Evolutionary conservation across 208 protist genomes (phyloP).

Genomic region (Leishmania arabica): DNA sequence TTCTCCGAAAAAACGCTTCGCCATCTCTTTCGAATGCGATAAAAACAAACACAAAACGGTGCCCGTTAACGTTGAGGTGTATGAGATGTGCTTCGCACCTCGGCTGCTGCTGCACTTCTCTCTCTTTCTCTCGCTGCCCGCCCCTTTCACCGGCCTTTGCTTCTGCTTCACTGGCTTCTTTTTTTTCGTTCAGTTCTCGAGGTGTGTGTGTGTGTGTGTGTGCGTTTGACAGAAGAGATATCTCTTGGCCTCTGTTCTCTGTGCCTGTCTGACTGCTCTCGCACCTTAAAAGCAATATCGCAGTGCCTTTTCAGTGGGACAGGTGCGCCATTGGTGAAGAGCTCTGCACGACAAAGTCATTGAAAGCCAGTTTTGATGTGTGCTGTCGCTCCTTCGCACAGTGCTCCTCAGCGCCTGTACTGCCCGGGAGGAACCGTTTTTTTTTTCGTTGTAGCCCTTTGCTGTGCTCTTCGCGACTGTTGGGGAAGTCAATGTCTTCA

Average conservation of each 20-base stretch:
- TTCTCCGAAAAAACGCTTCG: neutral
- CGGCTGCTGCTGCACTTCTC: neutral
- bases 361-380: neutral
- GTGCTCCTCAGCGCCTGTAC: neutral
- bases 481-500: slow-evolving; percentile 16
- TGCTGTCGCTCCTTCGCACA: neutral
- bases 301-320: neutral
- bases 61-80: neutral
- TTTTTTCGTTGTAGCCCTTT: neutral
- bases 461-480: neutral
- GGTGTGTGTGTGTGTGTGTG: neutral
- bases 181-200: neutral
- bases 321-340: neutral
- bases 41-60: too few species aligned
- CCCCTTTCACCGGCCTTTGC: neutral
- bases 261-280: neutral
- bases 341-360: neutral
- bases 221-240: neutral
- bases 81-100: neutral
- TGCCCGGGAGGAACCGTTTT: neutral
- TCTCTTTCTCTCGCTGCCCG: neutral
- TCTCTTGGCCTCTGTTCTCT: neutral
- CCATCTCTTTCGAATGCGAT: neutral
- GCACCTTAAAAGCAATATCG: neutral
- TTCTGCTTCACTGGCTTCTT: neutral